phyloP scores from a whole-genome alignment of 1,139 yeast genomes.

The Suhomyces ambrosiae region DNA sequence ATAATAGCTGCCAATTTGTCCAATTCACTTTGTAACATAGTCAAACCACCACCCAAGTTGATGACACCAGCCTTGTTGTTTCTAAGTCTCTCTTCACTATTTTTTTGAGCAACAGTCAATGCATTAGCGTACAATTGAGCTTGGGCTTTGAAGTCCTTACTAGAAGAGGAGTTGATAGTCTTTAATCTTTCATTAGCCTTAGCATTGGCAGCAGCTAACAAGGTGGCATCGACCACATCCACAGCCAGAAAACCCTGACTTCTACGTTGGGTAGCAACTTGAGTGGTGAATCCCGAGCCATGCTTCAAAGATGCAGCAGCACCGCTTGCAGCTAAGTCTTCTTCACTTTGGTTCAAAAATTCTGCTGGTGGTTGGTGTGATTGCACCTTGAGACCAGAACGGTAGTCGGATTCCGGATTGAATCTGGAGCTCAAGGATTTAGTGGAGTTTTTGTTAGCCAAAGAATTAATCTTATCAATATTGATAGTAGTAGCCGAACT shows the following conservation, averaged over 20 bases:
- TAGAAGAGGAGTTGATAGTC: conserved; percentile 34
- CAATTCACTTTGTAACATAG: conserved; percentile 74
- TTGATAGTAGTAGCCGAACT: conserved; percentile 34
- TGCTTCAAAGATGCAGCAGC: conserved; percentile 42
- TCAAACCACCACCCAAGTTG: conserved; percentile 87
- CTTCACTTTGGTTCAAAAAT: conserved; percentile 32
- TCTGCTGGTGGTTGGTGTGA: conserved; percentile 26
- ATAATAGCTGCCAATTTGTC: conserved; percentile 79
- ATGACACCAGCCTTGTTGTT: conserved; percentile 55
- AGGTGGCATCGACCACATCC: conserved; percentile 54
- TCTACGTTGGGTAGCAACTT: conserved; percentile 32
- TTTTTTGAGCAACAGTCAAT: conserved; percentile 68
- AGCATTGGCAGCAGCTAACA: conserved; percentile 62
- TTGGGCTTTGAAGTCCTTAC: conserved; percentile 42
- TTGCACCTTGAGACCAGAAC: conserved; percentile 39
- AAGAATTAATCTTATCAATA: conserved; percentile 42
- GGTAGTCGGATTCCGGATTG: conserved; percentile 47
- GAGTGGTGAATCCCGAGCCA: conserved; percentile 30
- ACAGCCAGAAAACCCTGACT: conserved; percentile 39
- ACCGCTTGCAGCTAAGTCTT: conserved; percentile 40
- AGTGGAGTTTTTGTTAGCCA: conserved; percentile 49
- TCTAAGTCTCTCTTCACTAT: conserved; percentile 57
- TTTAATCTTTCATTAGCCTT: conserved; percentile 57
- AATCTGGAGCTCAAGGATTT: conserved; percentile 45
- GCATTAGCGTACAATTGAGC: conserved; percentile 50